Conservation (phyloP, 1,284 basidiomycete genomes). For the Sporisorium exsertum region DNA sequence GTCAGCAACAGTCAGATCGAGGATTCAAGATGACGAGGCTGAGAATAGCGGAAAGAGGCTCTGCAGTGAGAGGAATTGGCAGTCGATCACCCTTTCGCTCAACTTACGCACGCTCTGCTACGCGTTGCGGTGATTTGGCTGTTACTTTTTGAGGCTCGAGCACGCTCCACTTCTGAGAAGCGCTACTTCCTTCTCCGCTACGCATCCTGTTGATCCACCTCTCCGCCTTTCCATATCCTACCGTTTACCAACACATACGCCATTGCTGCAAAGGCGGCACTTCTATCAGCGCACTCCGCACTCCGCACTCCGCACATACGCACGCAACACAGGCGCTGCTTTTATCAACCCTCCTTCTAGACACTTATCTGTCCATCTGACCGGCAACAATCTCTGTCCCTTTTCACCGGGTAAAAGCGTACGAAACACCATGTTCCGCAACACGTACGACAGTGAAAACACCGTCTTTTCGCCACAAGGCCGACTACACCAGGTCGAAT, state of each 20-base stretch:
- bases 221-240: neutral
- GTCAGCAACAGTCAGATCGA: constrained; percentile 33
- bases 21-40: neutral
- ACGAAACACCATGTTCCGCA: constrained; percentile 55
- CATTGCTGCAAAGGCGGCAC: neutral
- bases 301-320: neutral
- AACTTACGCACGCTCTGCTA: constrained; percentile 12
- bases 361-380: neutral
- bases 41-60: neutral
- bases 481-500: constrained; percentile 90
- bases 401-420: neutral
- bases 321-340: neutral
- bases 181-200: neutral
- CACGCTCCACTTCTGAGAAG: constrained; percentile 16
- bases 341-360: no score
- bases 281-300: neutral
- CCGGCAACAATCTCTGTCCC: neutral
- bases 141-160: constrained; percentile 17
- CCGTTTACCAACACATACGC: neutral
- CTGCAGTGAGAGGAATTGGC: neutral
- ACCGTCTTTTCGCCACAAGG: constrained; percentile 69
- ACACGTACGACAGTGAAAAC: constrained; percentile 69
- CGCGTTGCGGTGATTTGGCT: constrained; percentile 4
- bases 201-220: neutral
- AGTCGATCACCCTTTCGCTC: constrained; percentile 30